Percentiles rank a stretch among this genome's conserved stretches.
phyloP scores from a whole-genome alignment of 257 asterid genomes.

The Euphrasia confusa region DNA sequence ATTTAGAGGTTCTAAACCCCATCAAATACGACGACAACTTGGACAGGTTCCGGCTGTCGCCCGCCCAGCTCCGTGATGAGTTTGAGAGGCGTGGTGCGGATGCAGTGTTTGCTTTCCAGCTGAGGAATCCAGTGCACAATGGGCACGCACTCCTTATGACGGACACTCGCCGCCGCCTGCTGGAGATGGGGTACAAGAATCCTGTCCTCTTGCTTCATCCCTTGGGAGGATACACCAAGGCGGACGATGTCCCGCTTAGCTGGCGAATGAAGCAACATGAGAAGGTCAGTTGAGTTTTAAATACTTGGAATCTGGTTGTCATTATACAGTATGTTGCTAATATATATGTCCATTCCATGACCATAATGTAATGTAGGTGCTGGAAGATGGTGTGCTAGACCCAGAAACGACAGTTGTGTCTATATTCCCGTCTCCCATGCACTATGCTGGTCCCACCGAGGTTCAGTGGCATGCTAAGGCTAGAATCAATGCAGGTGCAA shows the following conservation, averaged over 20 bases:
- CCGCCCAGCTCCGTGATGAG: constrained; percentile 70
- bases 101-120: constrained; percentile 95
- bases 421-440: constrained; percentile 97
- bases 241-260: constrained; percentile 85
- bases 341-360: too few relatives aligned
- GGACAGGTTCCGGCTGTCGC: constrained; percentile 82
- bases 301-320: too few relatives aligned
- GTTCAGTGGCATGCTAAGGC: constrained; percentile 99
- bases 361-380: too few relatives aligned
- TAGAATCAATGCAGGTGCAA: constrained; percentile 92
- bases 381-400: constrained; percentile 87
- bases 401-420: constrained; percentile 92
- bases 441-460: constrained; percentile 96
- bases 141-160: constrained; percentile 92
- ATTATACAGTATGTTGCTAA: too few relatives aligned
- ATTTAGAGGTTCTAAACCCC: constrained; percentile 73
- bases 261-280: constrained; percentile 99
- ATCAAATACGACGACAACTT: constrained; percentile 65
- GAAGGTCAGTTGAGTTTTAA: constrained; percentile 31
- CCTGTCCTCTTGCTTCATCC: constrained; percentile 87
- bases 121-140: constrained; percentile 91
- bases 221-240: constrained; percentile 85
- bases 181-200: constrained; percentile 87
- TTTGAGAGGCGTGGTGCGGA: constrained; percentile 73
- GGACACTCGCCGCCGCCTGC: constrained; percentile 83